Conservation (phyloP, 345 rosid species). For the Rhodamnia rubescens region DNA sequence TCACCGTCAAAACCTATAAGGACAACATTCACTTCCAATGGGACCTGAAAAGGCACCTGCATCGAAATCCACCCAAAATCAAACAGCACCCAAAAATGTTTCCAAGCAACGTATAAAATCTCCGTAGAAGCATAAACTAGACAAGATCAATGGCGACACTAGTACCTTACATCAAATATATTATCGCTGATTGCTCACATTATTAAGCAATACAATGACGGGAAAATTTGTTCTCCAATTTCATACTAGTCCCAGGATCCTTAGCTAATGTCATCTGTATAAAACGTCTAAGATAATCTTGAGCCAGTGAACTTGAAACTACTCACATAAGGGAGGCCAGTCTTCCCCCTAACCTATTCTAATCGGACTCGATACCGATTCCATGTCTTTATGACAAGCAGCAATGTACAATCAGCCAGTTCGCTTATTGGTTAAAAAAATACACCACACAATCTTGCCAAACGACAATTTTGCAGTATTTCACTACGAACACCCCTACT, state of each 20-base stretch:
- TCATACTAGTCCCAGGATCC: neutral
- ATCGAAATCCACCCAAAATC: neutral
- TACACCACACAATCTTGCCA: neutral
- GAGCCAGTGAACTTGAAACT: neutral
- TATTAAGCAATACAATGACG: neutral
- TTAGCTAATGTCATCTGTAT: neutral
- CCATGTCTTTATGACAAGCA: neutral
- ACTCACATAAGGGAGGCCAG: no score
- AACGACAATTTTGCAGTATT: neutral
- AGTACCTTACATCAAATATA: neutral
- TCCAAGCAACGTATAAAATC: neutral
- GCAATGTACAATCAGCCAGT: neutral
- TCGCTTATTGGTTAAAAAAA: neutral
- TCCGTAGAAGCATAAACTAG: neutral
- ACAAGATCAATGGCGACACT: neutral
- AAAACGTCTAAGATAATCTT: neutral
- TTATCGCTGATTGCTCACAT: neutral
- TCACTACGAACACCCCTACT: neutral
- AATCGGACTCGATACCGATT: neutral
- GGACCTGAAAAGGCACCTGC: constrained; percentile 98
- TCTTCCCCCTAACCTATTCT: no score
- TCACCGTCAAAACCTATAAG: constrained; percentile 81
- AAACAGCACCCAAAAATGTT: neutral
- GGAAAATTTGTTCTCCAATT: neutral
- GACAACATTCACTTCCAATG: constrained; percentile 84